Conservation (phyloP, 805 yeast genomes). For the Grigorovia yakushimaensis region DNA sequence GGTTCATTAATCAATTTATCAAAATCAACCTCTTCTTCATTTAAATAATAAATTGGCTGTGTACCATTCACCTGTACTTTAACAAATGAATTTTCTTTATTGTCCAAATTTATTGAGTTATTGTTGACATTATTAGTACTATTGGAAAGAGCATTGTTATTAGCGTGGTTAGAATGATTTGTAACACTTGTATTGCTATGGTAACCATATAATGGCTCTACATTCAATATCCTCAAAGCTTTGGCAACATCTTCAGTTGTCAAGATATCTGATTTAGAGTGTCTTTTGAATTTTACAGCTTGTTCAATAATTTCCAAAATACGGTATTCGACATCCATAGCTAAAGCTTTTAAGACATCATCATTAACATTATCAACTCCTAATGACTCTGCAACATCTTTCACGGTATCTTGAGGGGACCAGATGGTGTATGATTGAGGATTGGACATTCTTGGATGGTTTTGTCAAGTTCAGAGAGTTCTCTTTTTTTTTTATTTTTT, state of each 20-base stretch:
- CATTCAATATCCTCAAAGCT: slow-evolving; percentile 75
- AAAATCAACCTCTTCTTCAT: slow-evolving; percentile 87
- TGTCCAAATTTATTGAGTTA: slow-evolving; percentile 19
- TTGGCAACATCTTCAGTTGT: slow-evolving; percentile 74
- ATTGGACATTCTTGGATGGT: slow-evolving; percentile 11
- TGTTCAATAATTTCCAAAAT: slow-evolving; percentile 92
- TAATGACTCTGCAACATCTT: slow-evolving; percentile 87
- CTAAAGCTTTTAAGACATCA: slow-evolving; percentile 86
- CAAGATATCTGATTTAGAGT: slow-evolving; percentile 73
- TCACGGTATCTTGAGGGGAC: slow-evolving; percentile 96
- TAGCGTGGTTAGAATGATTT: not conserved
- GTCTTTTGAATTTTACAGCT: slow-evolving; percentile 92
- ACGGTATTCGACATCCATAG: slow-evolving; percentile 99
- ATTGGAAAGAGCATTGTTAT: not conserved
- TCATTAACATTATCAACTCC: slow-evolving; percentile 75
- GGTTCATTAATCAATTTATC: slow-evolving; percentile 91
- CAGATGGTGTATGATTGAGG: slow-evolving; percentile 74
- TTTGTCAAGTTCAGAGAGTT: not conserved
- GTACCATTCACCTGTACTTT: slow-evolving; percentile 89
- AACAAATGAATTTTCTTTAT: slow-evolving; percentile 61
- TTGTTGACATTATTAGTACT: not conserved
- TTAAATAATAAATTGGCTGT: slow-evolving; percentile 84
- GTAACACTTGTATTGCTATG: slow-evolving; percentile 29
- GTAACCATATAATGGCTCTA: slow-evolving; percentile 90
- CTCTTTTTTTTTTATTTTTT: not conserved